These are phyloP conservation scores for Stromatinia cepivora DNA, from an alignment of 2,329 filamentous ascomycete species.

Conservation along the genomic window DNA sequence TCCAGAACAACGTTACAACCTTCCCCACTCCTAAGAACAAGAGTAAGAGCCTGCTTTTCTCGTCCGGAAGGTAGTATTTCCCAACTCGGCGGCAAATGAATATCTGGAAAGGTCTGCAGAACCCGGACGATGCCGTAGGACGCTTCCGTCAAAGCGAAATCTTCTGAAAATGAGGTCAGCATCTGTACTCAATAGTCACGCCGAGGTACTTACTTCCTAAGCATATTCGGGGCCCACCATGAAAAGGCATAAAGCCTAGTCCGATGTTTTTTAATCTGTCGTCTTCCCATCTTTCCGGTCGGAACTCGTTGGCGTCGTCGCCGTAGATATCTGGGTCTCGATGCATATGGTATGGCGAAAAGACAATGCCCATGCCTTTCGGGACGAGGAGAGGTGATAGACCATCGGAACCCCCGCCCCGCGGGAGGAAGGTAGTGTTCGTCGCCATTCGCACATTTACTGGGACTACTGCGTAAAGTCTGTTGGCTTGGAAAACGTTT, in stretches of 20 bases:
- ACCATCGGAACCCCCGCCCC: conserved; percentile 37
- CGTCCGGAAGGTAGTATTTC: too few species aligned
- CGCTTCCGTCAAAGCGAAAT: too few species aligned
- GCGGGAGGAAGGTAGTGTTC: conserved; percentile 43
- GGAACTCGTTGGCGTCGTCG: not conserved
- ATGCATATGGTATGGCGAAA: not conserved
- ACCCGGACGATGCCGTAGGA: too few species aligned
- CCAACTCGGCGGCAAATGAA: too few species aligned
- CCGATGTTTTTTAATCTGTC: not conserved
- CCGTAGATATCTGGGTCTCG: not conserved
- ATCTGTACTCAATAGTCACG: too few species aligned
- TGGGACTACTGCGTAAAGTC: conserved; percentile 42
- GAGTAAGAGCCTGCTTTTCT: too few species aligned
- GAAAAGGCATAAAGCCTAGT: not conserved
- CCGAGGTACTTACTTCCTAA: not conserved
- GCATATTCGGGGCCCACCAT: not conserved
- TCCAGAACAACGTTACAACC: too few species aligned
- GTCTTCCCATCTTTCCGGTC: not conserved
- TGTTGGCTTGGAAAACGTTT: not conserved
- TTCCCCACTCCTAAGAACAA: too few species aligned
- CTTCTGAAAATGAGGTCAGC: too few species aligned
- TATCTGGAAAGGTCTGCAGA: too few species aligned
- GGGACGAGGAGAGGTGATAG: conserved; percentile 23
- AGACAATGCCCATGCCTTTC: not conserved
- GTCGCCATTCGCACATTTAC: conserved; percentile 50